Percentiles rank a stretch among this genome's conserved stretches.
Conservation (phyloP, 257 asterid genomes). For the Nicotiana sylvestris region DNA sequence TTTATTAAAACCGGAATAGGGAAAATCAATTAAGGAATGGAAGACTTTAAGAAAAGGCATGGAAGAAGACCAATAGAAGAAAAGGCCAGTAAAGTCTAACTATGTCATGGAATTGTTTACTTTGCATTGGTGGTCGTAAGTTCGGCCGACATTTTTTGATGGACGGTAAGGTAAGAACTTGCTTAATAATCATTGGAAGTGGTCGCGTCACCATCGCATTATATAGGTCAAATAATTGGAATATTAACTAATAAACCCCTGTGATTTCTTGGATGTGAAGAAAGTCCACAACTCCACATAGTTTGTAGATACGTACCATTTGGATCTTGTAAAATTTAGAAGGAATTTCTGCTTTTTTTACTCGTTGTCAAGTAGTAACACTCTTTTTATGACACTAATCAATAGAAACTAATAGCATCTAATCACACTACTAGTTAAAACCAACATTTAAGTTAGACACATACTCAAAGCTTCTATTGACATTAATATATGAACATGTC, state of each 20-base stretch:
- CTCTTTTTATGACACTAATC: not conserved
- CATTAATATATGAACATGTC: not conserved
- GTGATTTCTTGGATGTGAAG: not conserved
- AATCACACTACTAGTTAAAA: not conserved
- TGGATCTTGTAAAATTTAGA: not conserved
- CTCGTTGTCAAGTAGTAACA: not conserved
- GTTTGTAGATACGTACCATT: not conserved
- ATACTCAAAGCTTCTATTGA: not conserved
- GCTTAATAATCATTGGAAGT: not conserved
- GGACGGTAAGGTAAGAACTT: conserved; percentile 11
- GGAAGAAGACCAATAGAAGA: not conserved
- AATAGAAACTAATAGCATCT: not conserved
- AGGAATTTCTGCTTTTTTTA: not conserved
- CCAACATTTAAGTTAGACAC: not conserved
- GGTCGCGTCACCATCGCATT: conserved; percentile 13
- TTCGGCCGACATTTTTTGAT: conserved; percentile 26
- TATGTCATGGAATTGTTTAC: not conserved
- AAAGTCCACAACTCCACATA: not conserved
- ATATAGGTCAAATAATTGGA: not conserved
- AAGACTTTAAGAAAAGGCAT: not conserved
- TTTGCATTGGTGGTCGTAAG: not conserved
- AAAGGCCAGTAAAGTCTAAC: conserved; percentile 8
- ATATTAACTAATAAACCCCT: not conserved
- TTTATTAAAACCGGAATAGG: not conserved
- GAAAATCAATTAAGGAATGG: not conserved